Evolutionary conservation across 2,329 filamentous ascomycete genomes (phyloP).

Genomic region (Hypocreales sp.): DNA sequence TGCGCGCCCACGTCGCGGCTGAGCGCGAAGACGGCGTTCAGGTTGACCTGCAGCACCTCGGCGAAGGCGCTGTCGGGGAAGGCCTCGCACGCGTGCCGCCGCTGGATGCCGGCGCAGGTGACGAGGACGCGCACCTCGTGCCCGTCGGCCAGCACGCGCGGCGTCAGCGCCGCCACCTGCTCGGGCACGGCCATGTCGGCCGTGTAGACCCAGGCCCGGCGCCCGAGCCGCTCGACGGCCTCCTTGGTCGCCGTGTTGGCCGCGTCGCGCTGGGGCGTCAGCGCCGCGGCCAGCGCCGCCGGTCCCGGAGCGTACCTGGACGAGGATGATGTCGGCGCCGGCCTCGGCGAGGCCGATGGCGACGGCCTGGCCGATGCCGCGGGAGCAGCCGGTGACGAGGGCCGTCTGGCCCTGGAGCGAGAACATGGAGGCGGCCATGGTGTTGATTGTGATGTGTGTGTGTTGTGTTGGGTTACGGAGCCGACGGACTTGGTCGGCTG

Average conservation of each 20-base stretch:
- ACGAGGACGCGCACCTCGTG: constrained; percentile 61
- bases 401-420: constrained; percentile 41
- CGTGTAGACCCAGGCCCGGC: constrained; percentile 51
- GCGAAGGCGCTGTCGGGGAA: constrained; percentile 71
- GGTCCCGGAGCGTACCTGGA: constrained; percentile 28
- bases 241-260: constrained; percentile 36
- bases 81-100: constrained; percentile 55
- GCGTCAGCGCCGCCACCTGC: constrained; percentile 45
- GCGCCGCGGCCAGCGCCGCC: not conserved
- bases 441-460: too few species aligned
- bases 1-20: constrained; percentile 64
- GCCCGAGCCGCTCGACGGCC: constrained; percentile 47
- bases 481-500: too few species aligned
- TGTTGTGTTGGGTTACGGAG: too few species aligned
- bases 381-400: constrained; percentile 39
- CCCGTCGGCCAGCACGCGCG: constrained; percentile 44
- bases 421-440: constrained; percentile 22
- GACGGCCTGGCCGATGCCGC: constrained; percentile 42
- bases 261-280: constrained; percentile 21
- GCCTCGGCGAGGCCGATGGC: constrained; percentile 43
- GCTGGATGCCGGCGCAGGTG: constrained; percentile 79
- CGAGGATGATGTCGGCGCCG: constrained; percentile 38
- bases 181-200: constrained; percentile 49
- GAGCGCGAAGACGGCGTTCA: constrained; percentile 66
- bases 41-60: constrained; percentile 68